A percentile compares a stretch with the other conserved stretches of the same genome.
Evolutionary conservation across 1,284 basidiomycete genomes (phyloP).

Genomic region (Ceratobasidium sp.): DNA sequence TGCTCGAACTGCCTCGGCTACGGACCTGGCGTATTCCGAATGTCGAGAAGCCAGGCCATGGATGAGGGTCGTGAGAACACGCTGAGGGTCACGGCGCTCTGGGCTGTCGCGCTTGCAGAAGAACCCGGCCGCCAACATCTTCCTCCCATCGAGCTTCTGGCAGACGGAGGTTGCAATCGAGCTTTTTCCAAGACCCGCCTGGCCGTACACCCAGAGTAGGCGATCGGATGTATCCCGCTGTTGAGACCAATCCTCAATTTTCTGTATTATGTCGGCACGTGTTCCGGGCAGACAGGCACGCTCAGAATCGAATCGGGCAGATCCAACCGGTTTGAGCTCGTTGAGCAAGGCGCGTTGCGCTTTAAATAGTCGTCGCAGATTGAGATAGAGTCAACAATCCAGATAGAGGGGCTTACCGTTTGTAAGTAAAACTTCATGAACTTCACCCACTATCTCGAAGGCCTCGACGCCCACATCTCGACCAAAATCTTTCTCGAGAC

Average conservation of each 20-base stretch:
- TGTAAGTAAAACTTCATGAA: neutral
- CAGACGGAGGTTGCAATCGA: constrained; percentile 19
- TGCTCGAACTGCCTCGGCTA: constrained; percentile 4
- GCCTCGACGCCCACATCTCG: neutral
- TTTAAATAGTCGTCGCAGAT: neutral
- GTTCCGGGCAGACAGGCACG: neutral
- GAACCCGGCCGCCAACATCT: neutral
- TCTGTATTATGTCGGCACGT: neutral
- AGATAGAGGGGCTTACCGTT: neutral
- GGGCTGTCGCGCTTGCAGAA: constrained; percentile 34
- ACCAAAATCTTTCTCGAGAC: neutral
- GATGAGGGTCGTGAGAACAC: constrained; percentile 32
- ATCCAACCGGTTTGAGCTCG: neutral
- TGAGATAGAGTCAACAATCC: neutral
- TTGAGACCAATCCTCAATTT: neutral
- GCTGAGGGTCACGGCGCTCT: constrained; percentile 20
- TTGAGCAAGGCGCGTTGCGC: neutral
- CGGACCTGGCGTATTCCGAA: neutral
- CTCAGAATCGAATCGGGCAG: neutral
- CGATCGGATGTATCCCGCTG: neutral
- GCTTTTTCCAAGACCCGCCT: constrained; percentile 35
- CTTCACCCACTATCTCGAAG: neutral
- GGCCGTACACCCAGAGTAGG: constrained; percentile 24
- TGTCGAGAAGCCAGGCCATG: constrained; percentile 23
- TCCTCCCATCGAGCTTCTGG: neutral